These are phyloP conservation scores for Lunularia cruciata DNA, from an alignment of 225 moss, liverwort and hornwort species.

Conservation along the genomic window DNA sequence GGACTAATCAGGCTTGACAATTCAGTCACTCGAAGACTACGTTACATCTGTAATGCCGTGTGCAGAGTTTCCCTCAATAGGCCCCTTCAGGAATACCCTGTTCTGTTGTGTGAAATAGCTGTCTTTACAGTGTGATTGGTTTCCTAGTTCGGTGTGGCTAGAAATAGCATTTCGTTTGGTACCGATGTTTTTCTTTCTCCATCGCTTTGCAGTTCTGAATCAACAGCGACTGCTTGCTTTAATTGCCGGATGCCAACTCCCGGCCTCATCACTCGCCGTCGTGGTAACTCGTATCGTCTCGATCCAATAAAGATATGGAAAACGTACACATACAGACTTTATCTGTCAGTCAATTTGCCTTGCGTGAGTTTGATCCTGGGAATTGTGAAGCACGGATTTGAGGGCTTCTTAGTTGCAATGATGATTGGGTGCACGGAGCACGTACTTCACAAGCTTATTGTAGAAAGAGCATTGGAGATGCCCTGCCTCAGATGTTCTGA, in stretches of 20 bases:
- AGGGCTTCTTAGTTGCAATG: neutral
- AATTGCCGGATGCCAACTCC: conserved; percentile 25
- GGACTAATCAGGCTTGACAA: no score
- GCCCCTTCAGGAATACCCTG: no score
- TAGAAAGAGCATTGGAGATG: conserved; percentile 1
- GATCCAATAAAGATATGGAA: conserved; percentile 24
- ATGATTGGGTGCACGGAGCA: neutral
- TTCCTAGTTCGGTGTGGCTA: neutral
- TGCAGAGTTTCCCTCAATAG: no score
- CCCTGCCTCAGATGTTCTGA: neutral
- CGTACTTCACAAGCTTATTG: neutral
- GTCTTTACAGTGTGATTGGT: neutral
- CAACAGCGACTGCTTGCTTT: conserved; percentile 26
- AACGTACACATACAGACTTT: conserved; percentile 26
- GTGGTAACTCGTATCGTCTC: conserved; percentile 17
- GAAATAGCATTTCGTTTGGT: neutral
- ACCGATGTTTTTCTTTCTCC: conserved; percentile 26
- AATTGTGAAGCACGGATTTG: conserved; percentile 2
- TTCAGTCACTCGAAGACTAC: no score
- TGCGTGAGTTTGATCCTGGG: conserved; percentile 3
- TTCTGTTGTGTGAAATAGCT: neutral
- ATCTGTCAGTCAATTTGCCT: conserved; percentile 3
- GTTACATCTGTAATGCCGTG: no score
- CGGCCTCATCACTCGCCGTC: conserved; percentile 22
- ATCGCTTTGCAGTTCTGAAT: conserved; percentile 28